Evolutionary conservation across 208 protist species (phyloP), one percentile per base, ranked within the genome.

Genomic region (Acanthamoeba lenticulata): DNA sequence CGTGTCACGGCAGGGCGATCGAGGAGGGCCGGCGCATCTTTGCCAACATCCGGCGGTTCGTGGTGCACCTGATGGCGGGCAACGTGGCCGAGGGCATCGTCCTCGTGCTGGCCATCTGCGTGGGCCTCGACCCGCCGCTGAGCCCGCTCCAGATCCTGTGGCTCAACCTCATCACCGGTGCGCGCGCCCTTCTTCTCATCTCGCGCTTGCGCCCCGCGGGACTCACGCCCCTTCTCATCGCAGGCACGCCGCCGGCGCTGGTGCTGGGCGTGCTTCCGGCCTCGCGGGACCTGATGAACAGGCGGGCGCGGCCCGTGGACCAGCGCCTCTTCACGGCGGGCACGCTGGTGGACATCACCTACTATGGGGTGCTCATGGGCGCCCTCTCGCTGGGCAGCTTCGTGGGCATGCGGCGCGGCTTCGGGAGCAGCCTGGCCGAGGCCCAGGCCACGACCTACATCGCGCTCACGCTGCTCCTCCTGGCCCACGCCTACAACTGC

Each of bases 21-120:
- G 94, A 98, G 95, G 95, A 98, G 67, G 98, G 98, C 42, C 95
- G 98, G 81, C 92, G 98, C 13, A 98, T 98, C 79, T 99, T 98
- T 83, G 97, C 98, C 95, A 99, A 99, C 86, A 94, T 98, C 44
- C 97, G 98, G 86, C 98, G 98, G 85, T 98, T 96, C 19, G 97
- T 99, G 45, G 95, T 94, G 42, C 98, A 98, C 89, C 97, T 95
- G 1, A 94, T 98, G 27, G 88, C 95, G 27, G 95, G 94, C 13
- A 96, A 96, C 79, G 83, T 97, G 27, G 95, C 98, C 44, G 38
- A 92, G 83, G 44, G 36, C 42, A 93, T 79, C 9, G n/a, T 93
- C 44, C 65, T 95, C 17, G 55, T 92, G 27, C 21, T 96, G 38
- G 44, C 62, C 27, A 96, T 79, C 65, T 65, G 95, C 24, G 24